Evolutionary conservation across 805 yeast genomes (phyloP).

Genomic region (Candida tibetensis): DNA sequence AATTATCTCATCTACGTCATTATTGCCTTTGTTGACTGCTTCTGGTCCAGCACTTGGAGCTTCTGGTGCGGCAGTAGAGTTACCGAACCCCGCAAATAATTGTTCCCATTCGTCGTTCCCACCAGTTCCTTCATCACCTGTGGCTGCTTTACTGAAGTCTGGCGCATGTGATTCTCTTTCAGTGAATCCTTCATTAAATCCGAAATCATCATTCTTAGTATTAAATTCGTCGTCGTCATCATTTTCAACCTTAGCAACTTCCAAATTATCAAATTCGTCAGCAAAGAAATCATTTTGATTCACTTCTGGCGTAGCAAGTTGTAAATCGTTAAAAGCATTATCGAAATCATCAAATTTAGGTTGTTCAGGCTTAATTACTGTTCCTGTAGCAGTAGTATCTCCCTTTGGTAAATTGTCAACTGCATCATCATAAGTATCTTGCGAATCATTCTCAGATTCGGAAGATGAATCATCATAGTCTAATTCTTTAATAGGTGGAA

Average conservation of each 20-base stretch:
- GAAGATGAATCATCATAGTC: slow-evolving; percentile 53
- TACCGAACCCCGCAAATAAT: slow-evolving; percentile 85
- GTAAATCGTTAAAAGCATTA: slow-evolving; percentile 36
- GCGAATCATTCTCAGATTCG: slow-evolving; percentile 35
- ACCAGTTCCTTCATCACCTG: slow-evolving; percentile 7
- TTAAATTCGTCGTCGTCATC: slow-evolving; percentile 27
- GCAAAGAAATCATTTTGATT: slow-evolving; percentile 29
- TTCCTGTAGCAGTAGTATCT: neutral
- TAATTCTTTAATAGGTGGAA: slow-evolving; percentile 61
- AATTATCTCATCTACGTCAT: slow-evolving; percentile 58
- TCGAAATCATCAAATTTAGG: slow-evolving; percentile 27
- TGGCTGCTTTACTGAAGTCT: slow-evolving; percentile 12
- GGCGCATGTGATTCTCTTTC: slow-evolving; percentile 12
- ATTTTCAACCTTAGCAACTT: slow-evolving; percentile 31
- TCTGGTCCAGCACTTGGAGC: slow-evolving; percentile 13
- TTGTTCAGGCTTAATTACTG: slow-evolving; percentile 2
- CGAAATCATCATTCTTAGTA: slow-evolving; percentile 19
- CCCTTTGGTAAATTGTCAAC: slow-evolving; percentile 23
- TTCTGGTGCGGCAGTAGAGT: slow-evolving; percentile 22
- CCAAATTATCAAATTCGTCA: slow-evolving; percentile 39
- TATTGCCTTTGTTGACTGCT: slow-evolving; percentile 4
- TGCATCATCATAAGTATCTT: slow-evolving; percentile 36
- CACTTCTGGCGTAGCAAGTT: slow-evolving; percentile 25
- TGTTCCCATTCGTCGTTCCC: slow-evolving; percentile 88
- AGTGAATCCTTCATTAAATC: slow-evolving; percentile 32